Evolutionary conservation across 2,329 filamentous ascomycete species (phyloP), one percentile per base, ranked within the genome.

Genomic region (Falciphora oryzae): DNA sequence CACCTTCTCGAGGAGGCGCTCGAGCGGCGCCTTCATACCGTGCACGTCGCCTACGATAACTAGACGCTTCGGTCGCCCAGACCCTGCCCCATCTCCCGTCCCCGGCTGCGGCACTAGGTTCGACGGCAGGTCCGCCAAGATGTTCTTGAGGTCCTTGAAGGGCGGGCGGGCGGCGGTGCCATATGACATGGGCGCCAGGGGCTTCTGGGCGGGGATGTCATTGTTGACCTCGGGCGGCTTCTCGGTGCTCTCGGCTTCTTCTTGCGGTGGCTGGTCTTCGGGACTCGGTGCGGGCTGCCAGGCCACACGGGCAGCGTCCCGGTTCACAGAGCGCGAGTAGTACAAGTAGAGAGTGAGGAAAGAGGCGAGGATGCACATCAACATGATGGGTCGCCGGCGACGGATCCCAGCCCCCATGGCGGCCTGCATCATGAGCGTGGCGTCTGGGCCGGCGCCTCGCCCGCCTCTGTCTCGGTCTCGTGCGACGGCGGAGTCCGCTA

Each of bases 1-100:
- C 28, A 90, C 78, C 71, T 91, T 88, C 6, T 83, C 74, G 31
- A 98, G 82, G 16, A 98, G 81, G 22, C 80, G 73, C 73, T 81
- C 77, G 73, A 92, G 81, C 67, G 92, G 85, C 16, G 83, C 74
- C 69, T 86, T 86, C 80, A 95, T 95, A 61, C 95, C 95, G 78
- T 98, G 94, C 18, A 98, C 92, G 77, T 99, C 95, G 64, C 95
- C 94, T 44, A 98, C 81, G 66, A 98, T 81, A 44, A 98, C 80
- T 29, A 99, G 79, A 25, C 93, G 81, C 64, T 83, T 85, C 31
- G 70, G 59, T 4, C 65, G n/a, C 3, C 64, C n/a, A 25, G 38
- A 18, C 50, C 29, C 16, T 8, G 62, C 27, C 13, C 53, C 29
- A 10, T 59, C 28, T 14, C 16, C 32, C 29, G 77, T 78, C 3